Evolutionary conservation across 2,329 filamentous ascomycete genomes (phyloP), one percentile per base, ranked within the genome.

Genomic region (Elsinoe perseae): DNA sequence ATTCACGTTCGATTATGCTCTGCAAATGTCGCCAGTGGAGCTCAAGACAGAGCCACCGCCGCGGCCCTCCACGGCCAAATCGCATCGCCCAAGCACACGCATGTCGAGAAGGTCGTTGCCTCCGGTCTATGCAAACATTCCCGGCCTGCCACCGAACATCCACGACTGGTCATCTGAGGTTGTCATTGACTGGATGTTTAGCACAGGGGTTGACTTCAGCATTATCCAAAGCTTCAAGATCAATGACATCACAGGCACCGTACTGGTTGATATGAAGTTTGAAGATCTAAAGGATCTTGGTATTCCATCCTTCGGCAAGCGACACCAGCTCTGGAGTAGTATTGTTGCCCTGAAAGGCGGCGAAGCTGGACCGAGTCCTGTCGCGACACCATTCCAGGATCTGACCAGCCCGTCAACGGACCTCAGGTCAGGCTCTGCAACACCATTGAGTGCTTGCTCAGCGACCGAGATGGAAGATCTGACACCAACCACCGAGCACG

Each of bases 181-280:
- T 72, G 87, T 93, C 42, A 86, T 87, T 56, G 83, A 87, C 66
- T 93, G 88, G 81, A 93, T 96, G 89, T 81, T 85, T 65, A 82
- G 89, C 68, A 82, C 84, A 43, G 89, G 88, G 63, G 84, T 95
- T 67, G 91, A 95, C 68, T 74, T 82, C 53, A 74, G 79, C 5
- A 79, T 92, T 52, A 85, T 93, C 9, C 85, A 95, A 65, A 88
- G 86, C 63, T 96, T 98, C 65, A 80, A 91, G 60, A 81, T 86
- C 64, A 95, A 98, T 69, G 92, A 98, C 67, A 96, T 98, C 69
- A 89, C 86, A 23, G 92, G 92, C 12, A 79, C 83, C 3, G 88
- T 97, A 56, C 75, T 97, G 18, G 83, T 95, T 54, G 90, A 92
- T n/a, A 75, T 98, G 42, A 90, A 95, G 67, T 91, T 92, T 63